These are phyloP conservation scores for Aspergillus sp. DNA, from an alignment of 2,329 filamentous ascomycete genomes.

Conservation along the genomic window DNA sequence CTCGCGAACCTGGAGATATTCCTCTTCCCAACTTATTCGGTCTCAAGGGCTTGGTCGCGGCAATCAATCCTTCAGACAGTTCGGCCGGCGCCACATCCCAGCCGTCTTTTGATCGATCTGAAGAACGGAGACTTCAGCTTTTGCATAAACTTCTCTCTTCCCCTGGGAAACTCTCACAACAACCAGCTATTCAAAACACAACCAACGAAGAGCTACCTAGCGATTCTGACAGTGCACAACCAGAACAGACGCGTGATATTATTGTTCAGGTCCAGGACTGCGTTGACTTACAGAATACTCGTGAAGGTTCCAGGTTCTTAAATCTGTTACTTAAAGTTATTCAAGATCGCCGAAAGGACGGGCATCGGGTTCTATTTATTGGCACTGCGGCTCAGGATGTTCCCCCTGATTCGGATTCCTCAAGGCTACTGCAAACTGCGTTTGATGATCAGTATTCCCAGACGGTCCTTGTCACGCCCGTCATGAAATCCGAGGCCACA, in stretches of 20 bases:
- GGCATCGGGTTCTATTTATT: slow-evolving; percentile 71
- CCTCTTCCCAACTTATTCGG: slow-evolving; percentile 32
- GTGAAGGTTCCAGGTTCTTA: slow-evolving; percentile 69
- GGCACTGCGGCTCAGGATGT: slow-evolving; percentile 67
- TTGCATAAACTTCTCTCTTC: slow-evolving; percentile 36
- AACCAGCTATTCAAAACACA: not conserved
- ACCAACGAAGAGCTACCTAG: slow-evolving; percentile 11
- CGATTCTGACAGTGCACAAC: slow-evolving; percentile 13
- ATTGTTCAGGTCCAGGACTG: slow-evolving; percentile 81
- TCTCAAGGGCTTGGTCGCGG: slow-evolving; percentile 33
- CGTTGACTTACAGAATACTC: slow-evolving; percentile 69
- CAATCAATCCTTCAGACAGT: slow-evolving; percentile 30
- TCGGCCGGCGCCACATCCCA: slow-evolving; percentile 19
- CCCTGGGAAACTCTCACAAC: slow-evolving; percentile 15
- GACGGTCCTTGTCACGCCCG: slow-evolving; percentile 56
- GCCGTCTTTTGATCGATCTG: slow-evolving; percentile 21
- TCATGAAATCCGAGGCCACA: slow-evolving; percentile 38
- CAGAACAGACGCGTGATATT: slow-evolving; percentile 43
- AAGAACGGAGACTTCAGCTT: slow-evolving; percentile 36
- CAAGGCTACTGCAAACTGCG: slow-evolving; percentile 49
- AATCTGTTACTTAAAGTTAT: slow-evolving; percentile 69
- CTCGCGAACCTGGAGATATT: slow-evolving; percentile 32
- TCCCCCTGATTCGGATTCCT: slow-evolving; percentile 39
- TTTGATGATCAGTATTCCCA: slow-evolving; percentile 50
- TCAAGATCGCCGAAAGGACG: slow-evolving; percentile 68